These are phyloP conservation scores for Neopestalotiopsis clavispora DNA, from an alignment of 2,329 filamentous ascomycete species.

Conservation along the genomic window DNA sequence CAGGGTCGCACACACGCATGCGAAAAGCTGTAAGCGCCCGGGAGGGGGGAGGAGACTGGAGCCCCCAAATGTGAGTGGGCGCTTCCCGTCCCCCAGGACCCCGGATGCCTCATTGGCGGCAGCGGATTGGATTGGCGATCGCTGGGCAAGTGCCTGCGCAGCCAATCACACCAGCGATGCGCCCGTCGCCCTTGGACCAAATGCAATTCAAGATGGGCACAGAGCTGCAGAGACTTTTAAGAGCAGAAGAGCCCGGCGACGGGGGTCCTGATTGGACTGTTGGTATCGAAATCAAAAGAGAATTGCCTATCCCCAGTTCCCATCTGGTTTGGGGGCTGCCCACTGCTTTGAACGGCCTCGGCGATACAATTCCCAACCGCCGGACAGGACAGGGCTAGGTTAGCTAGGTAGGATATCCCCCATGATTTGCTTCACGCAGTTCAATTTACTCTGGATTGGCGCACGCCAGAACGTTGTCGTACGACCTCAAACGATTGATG, in stretches of 20 bases:
- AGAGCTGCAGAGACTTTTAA: background rate
- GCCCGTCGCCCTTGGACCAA: background rate
- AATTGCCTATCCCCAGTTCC: background rate
- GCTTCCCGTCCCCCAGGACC: constrained; percentile 7
- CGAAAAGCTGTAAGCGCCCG: constrained; percentile 13
- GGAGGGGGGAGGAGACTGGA: background rate
- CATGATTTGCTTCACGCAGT: background rate
- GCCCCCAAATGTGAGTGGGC: constrained; percentile 3
- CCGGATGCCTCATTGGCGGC: background rate
- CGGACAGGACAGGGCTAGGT: background rate
- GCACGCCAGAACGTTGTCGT: background rate
- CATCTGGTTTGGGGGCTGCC: background rate
- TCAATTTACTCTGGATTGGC: background rate
- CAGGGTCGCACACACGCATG: constrained; percentile 9
- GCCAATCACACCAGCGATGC: constrained; percentile 15
- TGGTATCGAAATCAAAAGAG: background rate
- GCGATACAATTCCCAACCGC: constrained; percentile 9
- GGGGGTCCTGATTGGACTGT: constrained; percentile 11
- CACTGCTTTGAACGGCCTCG: background rate
- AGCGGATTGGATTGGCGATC: constrained; percentile 15
- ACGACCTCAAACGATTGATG: background rate
- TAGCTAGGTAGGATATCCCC: too few relatives aligned
- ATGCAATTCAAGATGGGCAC: background rate
- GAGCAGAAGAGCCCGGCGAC: background rate
- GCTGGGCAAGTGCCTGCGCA: background rate